Conservation (phyloP, 208 protist species). For the Acanthamoeba healyi region DNA sequence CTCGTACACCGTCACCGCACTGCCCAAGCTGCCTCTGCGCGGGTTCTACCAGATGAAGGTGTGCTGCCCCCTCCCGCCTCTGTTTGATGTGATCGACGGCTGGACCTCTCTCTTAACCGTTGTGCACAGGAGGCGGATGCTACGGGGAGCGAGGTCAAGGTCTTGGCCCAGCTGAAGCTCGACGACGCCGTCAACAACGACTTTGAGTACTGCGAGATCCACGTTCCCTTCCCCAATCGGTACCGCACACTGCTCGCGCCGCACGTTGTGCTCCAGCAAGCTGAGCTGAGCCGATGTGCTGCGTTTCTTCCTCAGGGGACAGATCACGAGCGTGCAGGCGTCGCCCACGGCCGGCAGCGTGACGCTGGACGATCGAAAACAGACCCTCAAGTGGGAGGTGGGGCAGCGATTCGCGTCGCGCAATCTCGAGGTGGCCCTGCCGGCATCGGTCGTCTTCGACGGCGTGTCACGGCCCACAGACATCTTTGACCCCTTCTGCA, state of each 20-base stretch:
- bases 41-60: conserved; percentile 78
- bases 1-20: neutral
- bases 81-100: too few species aligned
- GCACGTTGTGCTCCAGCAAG: neutral
- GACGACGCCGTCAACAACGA: conserved; percentile 49
- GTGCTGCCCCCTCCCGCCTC: neutral
- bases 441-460: conserved; percentile 24
- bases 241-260: neutral
- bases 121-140: neutral
- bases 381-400: conserved; percentile 60
- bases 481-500: conserved; percentile 47
- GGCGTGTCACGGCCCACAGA: neutral
- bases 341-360: conserved; percentile 55
- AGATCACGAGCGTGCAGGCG: conserved; percentile 32
- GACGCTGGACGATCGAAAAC: neutral
- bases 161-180: conserved; percentile 68
- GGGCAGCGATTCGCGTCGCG: conserved; percentile 63
- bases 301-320: neutral
- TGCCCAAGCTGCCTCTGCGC: conserved; percentile 36
- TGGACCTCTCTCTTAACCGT: too few species aligned
- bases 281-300: neutral
- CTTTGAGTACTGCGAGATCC: conserved; percentile 70
- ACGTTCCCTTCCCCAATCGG: conserved; percentile 69
- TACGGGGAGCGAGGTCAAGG: conserved; percentile 21
- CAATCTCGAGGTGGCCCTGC: conserved; percentile 71